A percentile compares a stretch with the other conserved stretches of the same genome.
Evolutionary conservation across 1,284 basidiomycete genomes (phyloP).

Genomic region (Gomphus sp.): DNA sequence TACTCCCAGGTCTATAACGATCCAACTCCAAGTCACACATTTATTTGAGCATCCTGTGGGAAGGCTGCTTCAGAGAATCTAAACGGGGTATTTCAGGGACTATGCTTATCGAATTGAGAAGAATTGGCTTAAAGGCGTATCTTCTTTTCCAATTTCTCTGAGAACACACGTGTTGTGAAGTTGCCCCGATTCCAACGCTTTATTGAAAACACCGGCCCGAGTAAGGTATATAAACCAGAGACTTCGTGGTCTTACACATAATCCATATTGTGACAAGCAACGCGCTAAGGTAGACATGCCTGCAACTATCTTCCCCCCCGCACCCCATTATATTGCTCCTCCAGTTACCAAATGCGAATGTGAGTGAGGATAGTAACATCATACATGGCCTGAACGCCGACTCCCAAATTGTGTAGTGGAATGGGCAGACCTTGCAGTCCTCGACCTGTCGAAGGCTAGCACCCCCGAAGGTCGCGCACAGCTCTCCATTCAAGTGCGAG

Average conservation of each 20-base stretch:
- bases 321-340: background rate
- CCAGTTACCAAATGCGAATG: background rate
- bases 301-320: background rate
- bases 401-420: constrained; percentile 12
- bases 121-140: too few relatives aligned
- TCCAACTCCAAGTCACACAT: too few relatives aligned
- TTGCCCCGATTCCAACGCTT: too few relatives aligned
- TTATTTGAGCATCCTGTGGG: too few relatives aligned
- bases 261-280: background rate
- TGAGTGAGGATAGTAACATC: background rate
- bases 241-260: background rate
- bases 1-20: too few relatives aligned
- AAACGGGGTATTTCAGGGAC: too few relatives aligned
- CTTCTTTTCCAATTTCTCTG: too few relatives aligned
- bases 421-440: constrained; percentile 30
- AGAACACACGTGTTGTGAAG: too few relatives aligned
- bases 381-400: background rate
- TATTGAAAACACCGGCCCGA: too few relatives aligned
- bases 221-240: too few relatives aligned
- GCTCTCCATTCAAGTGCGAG: constrained; percentile 23
- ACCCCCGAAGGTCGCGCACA: constrained; percentile 17
- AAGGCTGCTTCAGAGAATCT: too few relatives aligned
- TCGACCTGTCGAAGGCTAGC: constrained; percentile 26
- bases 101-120: too few relatives aligned
- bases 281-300: background rate